These are phyloP conservation scores for Teratosphaeria nubilosa DNA, from an alignment of 2,329 filamentous ascomycete genomes.

Conservation along the genomic window DNA sequence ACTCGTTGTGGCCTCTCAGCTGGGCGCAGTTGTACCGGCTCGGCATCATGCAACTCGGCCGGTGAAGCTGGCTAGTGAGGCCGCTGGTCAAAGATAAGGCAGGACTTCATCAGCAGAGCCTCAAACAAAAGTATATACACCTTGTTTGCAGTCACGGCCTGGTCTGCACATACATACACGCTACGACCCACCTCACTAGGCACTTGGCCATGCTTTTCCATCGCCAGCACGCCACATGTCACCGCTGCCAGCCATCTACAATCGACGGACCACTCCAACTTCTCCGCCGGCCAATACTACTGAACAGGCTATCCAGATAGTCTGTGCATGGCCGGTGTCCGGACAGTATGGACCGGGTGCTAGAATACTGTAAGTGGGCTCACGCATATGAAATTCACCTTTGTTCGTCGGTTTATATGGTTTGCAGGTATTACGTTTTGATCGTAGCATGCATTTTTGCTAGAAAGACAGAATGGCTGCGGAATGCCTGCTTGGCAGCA, in stretches of 20 bases:
- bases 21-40: neutral
- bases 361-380: constrained; percentile 38
- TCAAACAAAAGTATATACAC: neutral
- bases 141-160: neutral
- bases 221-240: neutral
- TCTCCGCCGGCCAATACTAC: neutral
- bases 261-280: neutral
- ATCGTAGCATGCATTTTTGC: constrained; percentile 54
- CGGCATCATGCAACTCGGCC: neutral
- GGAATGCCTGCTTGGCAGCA: constrained; percentile 53
- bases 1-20: neutral
- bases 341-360: constrained; percentile 49
- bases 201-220: neutral
- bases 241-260: neutral
- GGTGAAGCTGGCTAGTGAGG: neutral
- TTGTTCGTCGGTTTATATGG: neutral
- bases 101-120: neutral
- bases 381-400: neutral
- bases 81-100: neutral
- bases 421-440: constrained; percentile 50
- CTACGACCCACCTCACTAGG: neutral
- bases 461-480: constrained; percentile 52
- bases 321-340: constrained; percentile 48
- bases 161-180: neutral
- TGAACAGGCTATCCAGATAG: constrained; percentile 30